Evolutionary conservation across 2,329 filamentous ascomycete species (phyloP).

Genomic region (Fusarium udum): DNA sequence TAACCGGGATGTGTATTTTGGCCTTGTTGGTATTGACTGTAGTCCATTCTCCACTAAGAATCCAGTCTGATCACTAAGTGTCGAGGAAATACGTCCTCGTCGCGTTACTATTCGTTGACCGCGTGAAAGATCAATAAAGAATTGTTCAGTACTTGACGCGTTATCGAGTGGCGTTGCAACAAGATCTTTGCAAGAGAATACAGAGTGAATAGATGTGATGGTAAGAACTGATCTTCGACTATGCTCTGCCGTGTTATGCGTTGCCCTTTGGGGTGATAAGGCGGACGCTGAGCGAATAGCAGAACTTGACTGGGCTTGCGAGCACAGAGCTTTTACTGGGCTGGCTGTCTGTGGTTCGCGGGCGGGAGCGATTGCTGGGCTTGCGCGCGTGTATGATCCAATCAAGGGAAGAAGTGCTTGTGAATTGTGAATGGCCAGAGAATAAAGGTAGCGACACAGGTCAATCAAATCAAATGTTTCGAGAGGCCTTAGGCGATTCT

Average conservation of each 20-base stretch:
- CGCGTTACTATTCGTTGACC: constrained; percentile 40
- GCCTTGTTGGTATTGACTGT: constrained; percentile 73
- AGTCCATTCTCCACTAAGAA: constrained; percentile 71
- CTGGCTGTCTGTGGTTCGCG: constrained; percentile 1
- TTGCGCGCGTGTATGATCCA: constrained; percentile 36
- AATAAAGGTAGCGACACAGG: constrained; percentile 30
- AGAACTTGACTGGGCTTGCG: constrained; percentile 10
- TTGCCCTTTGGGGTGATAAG: constrained; percentile 36
- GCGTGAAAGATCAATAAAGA: constrained; percentile 20
- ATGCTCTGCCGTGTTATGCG: constrained; percentile 19
- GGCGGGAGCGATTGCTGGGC: constrained; percentile 21
- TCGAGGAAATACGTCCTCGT: constrained; percentile 43
- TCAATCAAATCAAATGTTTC: constrained; percentile 41
- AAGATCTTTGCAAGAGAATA: constrained; percentile 17
- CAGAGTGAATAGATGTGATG: constrained; percentile 40
- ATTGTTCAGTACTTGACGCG: constrained; percentile 15
- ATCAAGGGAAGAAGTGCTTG: constrained; percentile 41
- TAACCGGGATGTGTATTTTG: constrained; percentile 74
- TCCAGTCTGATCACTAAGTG: constrained; percentile 35
- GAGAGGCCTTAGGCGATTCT: constrained; percentile 44
- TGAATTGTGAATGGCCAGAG: constrained; percentile 46
- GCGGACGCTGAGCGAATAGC: constrained; percentile 29
- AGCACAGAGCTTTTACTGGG: constrained; percentile 23
- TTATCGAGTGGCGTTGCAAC: constrained; percentile 9
- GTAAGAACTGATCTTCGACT: constrained; percentile 40